These are phyloP conservation scores for Curvularia eragrostidis DNA, from an alignment of 2,329 filamentous ascomycete species.

Conservation along the genomic window DNA sequence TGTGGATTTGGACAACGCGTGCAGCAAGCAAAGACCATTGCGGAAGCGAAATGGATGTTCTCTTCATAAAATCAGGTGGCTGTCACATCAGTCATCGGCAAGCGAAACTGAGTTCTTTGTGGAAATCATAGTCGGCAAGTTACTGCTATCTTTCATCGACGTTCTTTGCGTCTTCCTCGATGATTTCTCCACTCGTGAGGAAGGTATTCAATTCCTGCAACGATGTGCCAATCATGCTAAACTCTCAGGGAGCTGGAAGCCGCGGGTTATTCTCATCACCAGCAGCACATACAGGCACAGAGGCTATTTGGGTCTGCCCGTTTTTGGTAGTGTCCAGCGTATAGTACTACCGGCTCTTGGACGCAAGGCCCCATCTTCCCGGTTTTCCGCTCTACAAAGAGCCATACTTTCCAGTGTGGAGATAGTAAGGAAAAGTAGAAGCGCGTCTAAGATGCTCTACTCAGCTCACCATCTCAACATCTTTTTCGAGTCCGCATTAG, in stretches of 20 bases:
- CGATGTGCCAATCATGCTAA: slow-evolving; percentile 6
- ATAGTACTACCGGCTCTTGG: background rate
- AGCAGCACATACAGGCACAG: slow-evolving; percentile 7
- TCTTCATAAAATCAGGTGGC: slow-evolving; percentile 14
- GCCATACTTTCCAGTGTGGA: slow-evolving; percentile 8
- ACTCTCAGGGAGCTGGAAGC: slow-evolving; percentile 5
- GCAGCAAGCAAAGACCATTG: slow-evolving; percentile 2
- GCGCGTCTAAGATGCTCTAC: slow-evolving; percentile 14
- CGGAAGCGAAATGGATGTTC: background rate
- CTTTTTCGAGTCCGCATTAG: slow-evolving; percentile 18
- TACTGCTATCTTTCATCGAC: slow-evolving; percentile 20
- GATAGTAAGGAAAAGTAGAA: slow-evolving; percentile 15
- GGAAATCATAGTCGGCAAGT: slow-evolving; percentile 12
- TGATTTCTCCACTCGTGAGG: slow-evolving; percentile 15
- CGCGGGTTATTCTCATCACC: slow-evolving; percentile 16
- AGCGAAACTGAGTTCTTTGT: slow-evolving; percentile 4
- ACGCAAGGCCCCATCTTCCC: slow-evolving; percentile 1
- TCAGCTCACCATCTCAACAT: slow-evolving; percentile 16
- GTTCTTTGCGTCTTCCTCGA: slow-evolving; percentile 25
- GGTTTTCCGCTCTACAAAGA: slow-evolving; percentile 12
- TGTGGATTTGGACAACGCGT: slow-evolving; percentile 12
- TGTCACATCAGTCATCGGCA: background rate
- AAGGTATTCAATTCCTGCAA: slow-evolving; percentile 13
- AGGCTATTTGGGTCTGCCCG: background rate
- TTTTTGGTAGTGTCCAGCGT: slow-evolving; percentile 3